Conservation (phyloP, 2,329 filamentous ascomycete species). For the Lasiodiplodia citricola region DNA sequence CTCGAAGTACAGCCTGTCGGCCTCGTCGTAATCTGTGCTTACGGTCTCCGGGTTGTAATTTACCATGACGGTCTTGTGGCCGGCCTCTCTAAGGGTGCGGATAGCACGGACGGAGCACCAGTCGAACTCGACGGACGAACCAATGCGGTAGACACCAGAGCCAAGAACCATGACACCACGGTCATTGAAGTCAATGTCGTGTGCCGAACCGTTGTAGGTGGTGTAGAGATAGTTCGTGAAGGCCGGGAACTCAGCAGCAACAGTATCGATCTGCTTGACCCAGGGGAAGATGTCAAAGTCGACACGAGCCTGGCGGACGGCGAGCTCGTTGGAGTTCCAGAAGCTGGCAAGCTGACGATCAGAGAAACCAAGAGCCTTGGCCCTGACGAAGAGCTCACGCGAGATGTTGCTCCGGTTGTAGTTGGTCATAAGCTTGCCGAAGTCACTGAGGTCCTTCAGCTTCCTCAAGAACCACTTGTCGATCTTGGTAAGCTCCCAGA, state of each 20-base stretch:
- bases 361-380: conserved; percentile 93
- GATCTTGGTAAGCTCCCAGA: conserved; percentile 98
- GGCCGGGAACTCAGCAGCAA: conserved; percentile 94
- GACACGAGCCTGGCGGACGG: conserved; percentile 81
- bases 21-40: conserved; percentile 90
- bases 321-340: conserved; percentile 92
- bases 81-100: conserved; percentile 81
- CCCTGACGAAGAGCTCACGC: conserved; percentile 72
- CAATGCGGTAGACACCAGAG: conserved; percentile 95
- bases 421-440: conserved; percentile 76
- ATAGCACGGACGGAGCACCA: conserved; percentile 98
- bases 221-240: conserved; percentile 96
- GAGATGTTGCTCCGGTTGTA: conserved; percentile 71
- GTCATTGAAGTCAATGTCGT: conserved; percentile 84
- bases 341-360: conserved; percentile 94
- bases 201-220: conserved; percentile 90
- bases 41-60: conserved; percentile 90
- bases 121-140: conserved; percentile 97
- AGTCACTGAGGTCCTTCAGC: conserved; percentile 89
- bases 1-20: conserved; percentile 94
- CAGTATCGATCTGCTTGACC: conserved; percentile 98
- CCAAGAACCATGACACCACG: conserved; percentile 95
- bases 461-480: conserved; percentile 98
- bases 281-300: conserved; percentile 85
- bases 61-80: conserved; percentile 95